phyloP scores from a whole-genome alignment of 2,329 filamentous ascomycete genomes.

The Nemania serpens region DNA sequence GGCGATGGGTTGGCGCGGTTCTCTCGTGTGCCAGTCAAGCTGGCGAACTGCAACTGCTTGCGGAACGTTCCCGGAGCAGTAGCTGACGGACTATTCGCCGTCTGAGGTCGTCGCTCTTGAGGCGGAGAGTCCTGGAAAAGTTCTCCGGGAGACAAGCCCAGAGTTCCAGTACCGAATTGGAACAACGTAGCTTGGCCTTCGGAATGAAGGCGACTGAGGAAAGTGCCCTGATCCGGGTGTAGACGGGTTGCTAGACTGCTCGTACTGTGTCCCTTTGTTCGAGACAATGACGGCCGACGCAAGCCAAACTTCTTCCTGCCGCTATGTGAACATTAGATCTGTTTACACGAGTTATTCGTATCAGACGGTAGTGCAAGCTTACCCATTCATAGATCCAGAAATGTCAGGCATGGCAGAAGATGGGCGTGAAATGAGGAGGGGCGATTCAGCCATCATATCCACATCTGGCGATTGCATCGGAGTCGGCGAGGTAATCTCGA shows the following conservation, averaged over 20 bases:
- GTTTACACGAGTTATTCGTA: not conserved
- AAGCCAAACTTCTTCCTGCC: constrained; percentile 67
- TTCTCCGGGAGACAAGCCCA: constrained; percentile 73
- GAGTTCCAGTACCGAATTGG: constrained; percentile 66
- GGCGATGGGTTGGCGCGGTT: constrained; percentile 75
- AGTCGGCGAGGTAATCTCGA: constrained; percentile 74
- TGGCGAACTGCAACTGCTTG: constrained; percentile 65
- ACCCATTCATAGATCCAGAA: constrained; percentile 58
- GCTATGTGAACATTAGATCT: constrained; percentile 48
- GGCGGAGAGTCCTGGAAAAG: constrained; percentile 82
- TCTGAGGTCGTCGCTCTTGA: constrained; percentile 66
- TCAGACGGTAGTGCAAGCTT: constrained; percentile 41
- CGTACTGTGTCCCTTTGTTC: constrained; percentile 76
- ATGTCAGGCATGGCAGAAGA: constrained; percentile 50
- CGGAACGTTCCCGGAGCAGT: constrained; percentile 59
- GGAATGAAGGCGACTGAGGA: constrained; percentile 53
- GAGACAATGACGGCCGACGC: constrained; percentile 74
- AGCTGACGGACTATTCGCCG: constrained; percentile 62
- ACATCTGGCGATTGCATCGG: constrained; percentile 55
- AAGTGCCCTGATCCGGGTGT: constrained; percentile 7
- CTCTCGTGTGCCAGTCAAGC: constrained; percentile 55
- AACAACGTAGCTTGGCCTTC: constrained; percentile 75
- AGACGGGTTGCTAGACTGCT: constrained; percentile 59
- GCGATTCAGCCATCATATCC: constrained; percentile 62
- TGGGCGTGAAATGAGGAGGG: constrained; percentile 54